phyloP scores from a whole-genome alignment of 768 basidiomycete genomes.

The Mrakia gelida region DNA sequence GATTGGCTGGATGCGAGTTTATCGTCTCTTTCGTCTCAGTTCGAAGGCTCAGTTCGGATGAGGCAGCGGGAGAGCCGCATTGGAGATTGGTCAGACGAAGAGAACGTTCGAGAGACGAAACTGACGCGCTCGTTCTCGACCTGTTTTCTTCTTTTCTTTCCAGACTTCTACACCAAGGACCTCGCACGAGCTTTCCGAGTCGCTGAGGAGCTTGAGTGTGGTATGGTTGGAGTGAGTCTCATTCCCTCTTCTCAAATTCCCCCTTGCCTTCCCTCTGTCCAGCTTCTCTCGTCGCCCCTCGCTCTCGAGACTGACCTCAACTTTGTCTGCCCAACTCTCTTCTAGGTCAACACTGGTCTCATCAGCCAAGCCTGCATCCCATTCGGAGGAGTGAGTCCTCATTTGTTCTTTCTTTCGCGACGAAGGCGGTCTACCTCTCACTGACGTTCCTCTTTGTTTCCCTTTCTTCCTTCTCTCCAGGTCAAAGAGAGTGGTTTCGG shows the following conservation, averaged over 20 bases:
- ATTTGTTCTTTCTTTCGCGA: background rate
- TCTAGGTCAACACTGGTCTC: slow-evolving; percentile 61
- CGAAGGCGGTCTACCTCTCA: background rate
- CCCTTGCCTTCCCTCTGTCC: background rate
- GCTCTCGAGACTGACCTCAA: slow-evolving; percentile 8
- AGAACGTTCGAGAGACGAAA: background rate
- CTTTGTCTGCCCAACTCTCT: background rate
- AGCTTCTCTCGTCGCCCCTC: background rate
- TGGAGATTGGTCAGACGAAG: background rate
- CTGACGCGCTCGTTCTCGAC: background rate
- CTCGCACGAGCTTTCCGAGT: slow-evolving; percentile 88
- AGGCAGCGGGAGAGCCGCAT: background rate
- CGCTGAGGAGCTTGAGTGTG: slow-evolving; percentile 88
- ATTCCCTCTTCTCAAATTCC: no score
- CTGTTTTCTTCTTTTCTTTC: background rate
- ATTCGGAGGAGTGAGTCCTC: slow-evolving; percentile 69
- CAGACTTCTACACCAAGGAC: slow-evolving; percentile 83
- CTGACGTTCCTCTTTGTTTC: slow-evolving; percentile 28
- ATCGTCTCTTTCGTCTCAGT: background rate
- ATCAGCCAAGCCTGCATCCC: slow-evolving; percentile 76
- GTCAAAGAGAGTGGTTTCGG: slow-evolving; percentile 74
- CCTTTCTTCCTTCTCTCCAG: slow-evolving; percentile 36
- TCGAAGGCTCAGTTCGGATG: no score
- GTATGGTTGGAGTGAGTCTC: slow-evolving; percentile 66
- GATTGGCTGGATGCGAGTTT: slow-evolving; percentile 63